Base-by-base conservation (phyloP, 305 asterid genomes). In the Andrographis paniculata region DNA sequence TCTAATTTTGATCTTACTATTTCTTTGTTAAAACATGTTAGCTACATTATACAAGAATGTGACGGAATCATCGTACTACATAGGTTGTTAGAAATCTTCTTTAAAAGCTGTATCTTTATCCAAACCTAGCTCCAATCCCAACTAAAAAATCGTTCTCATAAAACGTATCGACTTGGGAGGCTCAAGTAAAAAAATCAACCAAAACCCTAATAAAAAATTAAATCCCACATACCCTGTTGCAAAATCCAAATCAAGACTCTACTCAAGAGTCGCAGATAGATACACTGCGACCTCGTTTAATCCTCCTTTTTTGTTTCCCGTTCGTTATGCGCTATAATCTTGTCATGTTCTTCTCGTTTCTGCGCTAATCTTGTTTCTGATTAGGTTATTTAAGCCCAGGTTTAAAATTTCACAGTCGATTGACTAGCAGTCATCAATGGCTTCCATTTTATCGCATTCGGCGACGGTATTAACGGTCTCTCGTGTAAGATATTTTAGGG, bases 211-310 rank as follows among this genome's bases (percentile, higher is more conserved):
- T 36, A n/a, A n/a, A n/a, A 33, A 24, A 23, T 27, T 6, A 27
- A 27, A 27, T 27, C 33, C 10, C 10, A 0, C 33, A 27, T 27
- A n/a, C n/a, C n/a, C n/a, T n/a, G n/a, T n/a, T n/a, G n/a, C n/a
- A n/a, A n/a, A 30, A 9, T 60, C 56, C 67, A 55, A 50, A 44
- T n/a, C 24, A 41, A 38, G 33, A 49, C 33, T 45, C 44, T 28
- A 12, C 33, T 5, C 6, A 27, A 10, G 6, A 0, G 12, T 9
- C 38, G 12, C 38, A 9, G 13, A 37, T 3, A 18, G 44, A 28
- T 9, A 12, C 37, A 42, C 28, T 40, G 24, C 6, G 33, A 54
- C 79, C 75, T 72, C 70, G 79, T 50, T 45, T 49, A 42, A 58
- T 64, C 64, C 79, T 47, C 74, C 23, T 45, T 36, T 16, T 13